Evolutionary conservation across 306 rosid species (phyloP).

Genomic region (Boehmeria nivea): DNA sequence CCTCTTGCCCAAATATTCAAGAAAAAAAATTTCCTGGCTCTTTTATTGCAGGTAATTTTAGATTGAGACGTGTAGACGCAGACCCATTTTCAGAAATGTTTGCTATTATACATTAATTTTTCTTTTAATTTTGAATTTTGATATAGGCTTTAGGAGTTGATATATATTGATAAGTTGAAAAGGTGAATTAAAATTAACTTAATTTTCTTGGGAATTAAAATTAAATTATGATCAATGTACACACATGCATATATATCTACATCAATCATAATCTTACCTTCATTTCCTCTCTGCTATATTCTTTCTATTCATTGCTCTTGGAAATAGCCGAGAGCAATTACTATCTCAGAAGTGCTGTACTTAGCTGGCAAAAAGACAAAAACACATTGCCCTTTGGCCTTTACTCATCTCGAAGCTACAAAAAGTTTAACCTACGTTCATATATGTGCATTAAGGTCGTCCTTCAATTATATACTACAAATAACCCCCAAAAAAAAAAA

Average conservation of each 20-base stretch:
- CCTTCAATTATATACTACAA: not conserved
- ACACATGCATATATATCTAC: constrained; percentile 12
- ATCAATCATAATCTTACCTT: constrained; percentile 33
- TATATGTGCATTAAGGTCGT: not conserved
- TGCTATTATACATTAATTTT: not conserved
- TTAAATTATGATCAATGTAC: not conserved
- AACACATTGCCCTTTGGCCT: not conserved
- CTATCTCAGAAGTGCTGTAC: constrained; percentile 5
- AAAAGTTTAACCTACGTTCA: not conserved
- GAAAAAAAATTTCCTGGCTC: not conserved
- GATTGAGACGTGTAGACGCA: constrained; percentile 33
- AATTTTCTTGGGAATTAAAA: constrained; percentile 10
- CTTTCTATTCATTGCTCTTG: constrained; percentile 23
- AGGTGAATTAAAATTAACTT: not conserved
- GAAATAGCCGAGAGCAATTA: constrained; percentile 35
- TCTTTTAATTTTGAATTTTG: too few relatives aligned
- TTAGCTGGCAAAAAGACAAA: constrained; percentile 32
- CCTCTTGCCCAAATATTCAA: not conserved
- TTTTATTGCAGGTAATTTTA: constrained; percentile 28
- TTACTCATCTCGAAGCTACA: not conserved
- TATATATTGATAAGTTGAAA: constrained; percentile 10
- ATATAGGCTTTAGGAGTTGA: too few relatives aligned
- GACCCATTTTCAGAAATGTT: constrained; percentile 12
- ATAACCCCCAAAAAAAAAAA: not conserved
- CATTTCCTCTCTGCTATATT: constrained; percentile 5